Base-by-base conservation (phyloP, 345 rosid genomes). In the Eucalyptus tenuipes region DNA sequence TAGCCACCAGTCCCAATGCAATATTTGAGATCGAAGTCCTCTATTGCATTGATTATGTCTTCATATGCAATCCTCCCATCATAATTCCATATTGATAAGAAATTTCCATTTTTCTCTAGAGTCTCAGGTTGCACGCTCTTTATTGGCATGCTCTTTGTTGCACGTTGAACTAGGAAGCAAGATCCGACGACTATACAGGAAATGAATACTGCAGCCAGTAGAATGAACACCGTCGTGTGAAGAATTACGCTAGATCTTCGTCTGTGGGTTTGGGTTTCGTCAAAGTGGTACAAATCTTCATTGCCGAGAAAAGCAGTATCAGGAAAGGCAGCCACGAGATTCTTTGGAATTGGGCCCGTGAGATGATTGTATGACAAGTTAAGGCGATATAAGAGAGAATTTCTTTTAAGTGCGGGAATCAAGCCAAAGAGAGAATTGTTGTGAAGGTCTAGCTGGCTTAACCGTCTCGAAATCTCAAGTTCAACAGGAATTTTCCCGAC, bases 1-100 rank as follows among this genome's bases (percentile, higher is more conserved):
- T 81, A 90, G 27, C 90, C 87, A 13, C 92, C 92, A 5, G 24
- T 85, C 12, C 93, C 92, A 13, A 92, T 92, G 86, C 92, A 92
- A 87, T 86, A 89, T 49, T 42, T 71, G 86, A 68, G 57, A 6
- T 90, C 68, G 42, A 91, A 91, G 14, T 89, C 79, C 45, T 88
- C 85, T 2, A 88, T 92, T n/a, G 92, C 91, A 42, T 64, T 68
- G 4, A 89, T 55, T 50, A 93, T 90, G 57, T 89, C 89, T 61
- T 71, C 87, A 71, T 86, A 89, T 29, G 27, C 86, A 29, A 91
- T 25, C 48, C 37, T 90, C 29, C 91, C 91, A 4, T 91, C 89
- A 42, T 89, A 88, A 37, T 71, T 53, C 87, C 90, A 89, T 27
- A 75, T 52, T 37, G 29, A 49, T 3, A 86, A 31, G 29, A 75